Percentiles rank a stretch among this genome's conserved stretches.
Evolutionary conservation across 805 yeast genomes (phyloP).

Genomic region (Metschnikowia lunata): DNA sequence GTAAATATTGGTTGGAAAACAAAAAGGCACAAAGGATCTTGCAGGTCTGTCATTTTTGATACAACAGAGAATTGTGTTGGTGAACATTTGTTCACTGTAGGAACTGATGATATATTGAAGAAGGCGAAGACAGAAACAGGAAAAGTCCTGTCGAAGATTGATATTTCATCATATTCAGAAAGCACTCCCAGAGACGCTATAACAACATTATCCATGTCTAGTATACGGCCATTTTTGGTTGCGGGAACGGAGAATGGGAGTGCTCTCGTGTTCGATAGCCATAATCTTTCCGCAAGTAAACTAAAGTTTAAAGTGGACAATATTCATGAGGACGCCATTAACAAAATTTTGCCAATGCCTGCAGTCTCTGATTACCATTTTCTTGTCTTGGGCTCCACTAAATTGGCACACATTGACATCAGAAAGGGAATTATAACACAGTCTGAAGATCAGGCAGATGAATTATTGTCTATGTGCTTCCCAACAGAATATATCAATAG

Average conservation of each 20-base stretch:
- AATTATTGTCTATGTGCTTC: conserved; percentile 70
- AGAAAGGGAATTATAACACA: conserved; percentile 62
- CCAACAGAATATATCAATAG: conserved; percentile 45
- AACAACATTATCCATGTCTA: conserved; percentile 43
- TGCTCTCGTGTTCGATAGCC: conserved; percentile 58
- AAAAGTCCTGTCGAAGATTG: conserved; percentile 58
- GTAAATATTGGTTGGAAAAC: conserved; percentile 68
- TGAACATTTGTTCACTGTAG: conserved; percentile 59
- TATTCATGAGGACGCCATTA: conserved; percentile 75
- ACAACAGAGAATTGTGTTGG: conserved; percentile 45
- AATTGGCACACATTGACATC: conserved; percentile 71
- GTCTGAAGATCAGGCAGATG: conserved; percentile 93
- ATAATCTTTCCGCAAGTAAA: conserved; percentile 38
- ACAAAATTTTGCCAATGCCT: conserved; percentile 66
- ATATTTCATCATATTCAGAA: conserved; percentile 19
- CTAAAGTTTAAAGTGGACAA: conserved; percentile 44
- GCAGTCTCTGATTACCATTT: conserved; percentile 74
- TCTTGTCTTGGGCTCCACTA: conserved; percentile 77
- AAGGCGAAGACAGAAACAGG: conserved; percentile 71
- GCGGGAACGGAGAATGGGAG: conserved; percentile 69
- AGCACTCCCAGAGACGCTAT: conserved; percentile 26
- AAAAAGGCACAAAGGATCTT: conserved; percentile 84
- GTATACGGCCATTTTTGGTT: conserved; percentile 47
- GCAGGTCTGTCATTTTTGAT: conserved; percentile 67
- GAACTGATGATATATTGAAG: conserved; percentile 76